Conservation (phyloP, 768 basidiomycete species). For the Coprinellus micaceus region DNA sequence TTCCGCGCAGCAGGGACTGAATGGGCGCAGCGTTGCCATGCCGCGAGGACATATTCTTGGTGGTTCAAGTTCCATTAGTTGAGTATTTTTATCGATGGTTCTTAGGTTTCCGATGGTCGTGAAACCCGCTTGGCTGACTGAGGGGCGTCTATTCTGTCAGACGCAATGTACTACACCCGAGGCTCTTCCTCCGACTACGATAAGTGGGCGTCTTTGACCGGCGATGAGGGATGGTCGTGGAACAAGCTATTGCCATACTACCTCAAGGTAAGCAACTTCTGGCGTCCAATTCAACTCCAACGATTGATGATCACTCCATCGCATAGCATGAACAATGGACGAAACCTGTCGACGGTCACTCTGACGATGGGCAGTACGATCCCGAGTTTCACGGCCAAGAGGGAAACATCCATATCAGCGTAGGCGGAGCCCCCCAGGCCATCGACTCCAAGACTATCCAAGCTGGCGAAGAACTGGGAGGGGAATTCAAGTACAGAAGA, state of each 20-base stretch:
- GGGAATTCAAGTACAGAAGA: slow-evolving; percentile 37
- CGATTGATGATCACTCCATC: neutral
- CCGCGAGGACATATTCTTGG: slow-evolving; percentile 29
- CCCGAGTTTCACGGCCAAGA: slow-evolving; percentile 26
- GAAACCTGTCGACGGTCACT: slow-evolving; percentile 28
- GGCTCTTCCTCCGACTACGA: slow-evolving; percentile 12
- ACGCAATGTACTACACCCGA: slow-evolving; percentile 11
- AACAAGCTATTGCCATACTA: slow-evolving; percentile 6
- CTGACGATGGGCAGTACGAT: slow-evolving; percentile 28
- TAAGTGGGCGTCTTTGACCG: slow-evolving; percentile 6
- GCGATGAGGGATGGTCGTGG: slow-evolving; percentile 9
- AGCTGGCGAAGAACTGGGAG: slow-evolving; percentile 29
- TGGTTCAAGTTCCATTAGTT: slow-evolving; percentile 29
- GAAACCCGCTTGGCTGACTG: neutral
- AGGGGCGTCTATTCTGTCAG: too few species aligned
- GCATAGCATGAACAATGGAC: slow-evolving; percentile 23
- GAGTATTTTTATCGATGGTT: slow-evolving; percentile 3
- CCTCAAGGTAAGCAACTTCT: neutral
- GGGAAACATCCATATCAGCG: slow-evolving; percentile 25
- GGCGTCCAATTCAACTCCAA: neutral
- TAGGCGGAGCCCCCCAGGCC: slow-evolving; percentile 23
- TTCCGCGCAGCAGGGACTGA: slow-evolving; percentile 22
- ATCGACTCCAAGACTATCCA: slow-evolving; percentile 31
- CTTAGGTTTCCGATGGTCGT: neutral
- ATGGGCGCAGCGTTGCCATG: slow-evolving; percentile 22